These are phyloP conservation scores for Canna indica DNA, from an alignment of 176 grass and related monocot genomes.

Conservation along the genomic window DNA sequence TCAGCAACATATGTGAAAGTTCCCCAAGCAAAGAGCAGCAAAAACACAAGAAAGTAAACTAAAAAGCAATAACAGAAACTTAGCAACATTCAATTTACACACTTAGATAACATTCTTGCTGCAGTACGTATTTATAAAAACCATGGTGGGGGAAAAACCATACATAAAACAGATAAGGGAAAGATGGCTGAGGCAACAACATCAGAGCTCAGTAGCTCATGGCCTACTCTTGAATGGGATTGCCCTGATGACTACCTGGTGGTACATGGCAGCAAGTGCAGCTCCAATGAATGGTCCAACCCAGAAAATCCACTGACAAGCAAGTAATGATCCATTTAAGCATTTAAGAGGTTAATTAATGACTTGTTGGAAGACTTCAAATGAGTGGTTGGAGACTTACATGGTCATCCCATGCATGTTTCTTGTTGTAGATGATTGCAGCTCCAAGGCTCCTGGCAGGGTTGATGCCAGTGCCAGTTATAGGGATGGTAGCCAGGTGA, in stretches of 20 bases:
- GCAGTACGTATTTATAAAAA: background rate
- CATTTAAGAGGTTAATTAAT: no score
- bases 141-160: background rate
- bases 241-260: background rate
- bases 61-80: background rate
- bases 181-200: background rate
- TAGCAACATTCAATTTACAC: background rate
- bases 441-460: background rate
- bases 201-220: background rate
- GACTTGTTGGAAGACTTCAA: no score
- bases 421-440: background rate
- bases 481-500: background rate
- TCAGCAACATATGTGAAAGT: no score
- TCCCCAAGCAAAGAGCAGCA: background rate
- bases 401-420: background rate
- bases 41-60: background rate
- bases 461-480: background rate
- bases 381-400: background rate
- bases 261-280: background rate
- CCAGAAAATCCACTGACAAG: background rate
- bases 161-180: background rate
- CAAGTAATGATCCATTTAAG: no score
- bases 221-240: slow-evolving; percentile 5
- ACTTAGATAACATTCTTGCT: background rate
- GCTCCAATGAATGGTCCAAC: background rate